Evolutionary conservation across 768 basidiomycete species (phyloP), one percentile per base, ranked within the genome.

Genomic region (Dendrothele bispora): DNA sequence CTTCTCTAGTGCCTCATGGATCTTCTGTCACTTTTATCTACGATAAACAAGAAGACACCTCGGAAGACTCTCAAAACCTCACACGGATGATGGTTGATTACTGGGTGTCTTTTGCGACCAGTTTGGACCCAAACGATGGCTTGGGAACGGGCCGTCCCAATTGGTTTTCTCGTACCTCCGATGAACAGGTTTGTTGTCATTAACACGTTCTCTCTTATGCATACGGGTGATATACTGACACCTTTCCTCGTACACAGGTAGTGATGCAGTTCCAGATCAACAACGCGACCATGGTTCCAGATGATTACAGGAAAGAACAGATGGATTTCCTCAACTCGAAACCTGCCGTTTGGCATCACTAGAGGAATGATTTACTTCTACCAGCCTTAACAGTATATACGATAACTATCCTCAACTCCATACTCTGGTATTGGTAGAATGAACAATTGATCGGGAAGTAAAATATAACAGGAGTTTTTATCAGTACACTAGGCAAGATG

Each of bases 21-120:
- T 53, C 64, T 2, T 68, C 69, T 40, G 38, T 71, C 11, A 5
- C 21, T 5, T 71, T 52, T 46, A 65, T 71, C 5, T 71, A 64
- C 40, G 68, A 66, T 6, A 49, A 38, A 0, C 55, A 55, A 11
- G 41, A 28, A 8, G 54, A 46, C 39, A 7, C 48, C 26, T 42
- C 56, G 34, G 12, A 57, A 1, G 53, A 60, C 11, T 57, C 59
- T 4, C 45, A 37, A 20, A 28, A 11, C 24, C 36, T 63, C 3
- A 64, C 63, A 30, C 21, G 20, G 20, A 12, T 20, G 21, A 65
- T 67, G 64, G 50, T 62, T 28, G 62, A 66, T 30, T 64, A 65
- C 27, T 66, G 65, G 65, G 51, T 67, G 22, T 66, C 65, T 3
- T 67, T 66, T 39, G 63, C 61, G 4, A 59, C 56, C 17, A 58